Percentiles rank a stretch among this genome's conserved stretches.
Evolutionary conservation across 2,329 filamentous ascomycete genomes (phyloP).

Genomic region (Ophiostoma populinum): DNA sequence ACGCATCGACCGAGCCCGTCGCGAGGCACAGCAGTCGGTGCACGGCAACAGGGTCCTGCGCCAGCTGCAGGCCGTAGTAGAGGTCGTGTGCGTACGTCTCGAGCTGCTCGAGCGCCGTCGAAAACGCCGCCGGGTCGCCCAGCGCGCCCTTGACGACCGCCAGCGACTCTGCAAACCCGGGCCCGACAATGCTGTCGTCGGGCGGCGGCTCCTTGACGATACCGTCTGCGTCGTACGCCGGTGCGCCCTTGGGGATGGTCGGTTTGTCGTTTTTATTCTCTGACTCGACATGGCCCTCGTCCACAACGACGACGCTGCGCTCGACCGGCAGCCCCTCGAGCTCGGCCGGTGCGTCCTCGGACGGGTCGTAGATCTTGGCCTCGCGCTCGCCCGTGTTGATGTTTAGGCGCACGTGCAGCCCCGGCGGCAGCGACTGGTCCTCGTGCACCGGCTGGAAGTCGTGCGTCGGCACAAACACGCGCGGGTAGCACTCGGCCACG

Average conservation of each 20-base stretch:
- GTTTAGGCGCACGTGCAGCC: constrained; percentile 49
- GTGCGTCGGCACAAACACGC: constrained; percentile 43
- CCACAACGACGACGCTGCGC: constrained; percentile 35
- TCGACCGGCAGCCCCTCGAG: constrained; percentile 35
- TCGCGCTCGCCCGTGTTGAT: constrained; percentile 46
- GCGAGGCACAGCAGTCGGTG: constrained; percentile 41
- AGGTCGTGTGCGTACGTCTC: constrained; percentile 50
- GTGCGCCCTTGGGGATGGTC: constrained; percentile 27
- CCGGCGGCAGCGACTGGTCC: constrained; percentile 47
- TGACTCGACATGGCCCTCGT: constrained; percentile 20
- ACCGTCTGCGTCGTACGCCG: constrained; percentile 38
- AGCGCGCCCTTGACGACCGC: constrained; percentile 27
- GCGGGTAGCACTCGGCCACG: constrained; percentile 46
- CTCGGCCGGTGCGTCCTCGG: constrained; percentile 25
- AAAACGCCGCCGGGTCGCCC: neutral
- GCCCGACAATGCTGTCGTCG: constrained; percentile 16
- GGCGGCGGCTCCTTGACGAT: constrained; percentile 31
- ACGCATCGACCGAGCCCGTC: no score
- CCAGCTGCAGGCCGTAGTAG: constrained; percentile 49
- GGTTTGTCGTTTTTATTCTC: constrained; percentile 8
- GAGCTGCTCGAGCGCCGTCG: constrained; percentile 32
- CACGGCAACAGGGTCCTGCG: constrained; percentile 35
- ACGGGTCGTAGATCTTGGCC: constrained; percentile 46
- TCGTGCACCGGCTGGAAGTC: constrained; percentile 46
- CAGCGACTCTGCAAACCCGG: constrained; percentile 29